Evolutionary conservation across 2,329 filamentous ascomycete species (phyloP).

Genomic region (Myriosclerotinia duriaeana): DNA sequence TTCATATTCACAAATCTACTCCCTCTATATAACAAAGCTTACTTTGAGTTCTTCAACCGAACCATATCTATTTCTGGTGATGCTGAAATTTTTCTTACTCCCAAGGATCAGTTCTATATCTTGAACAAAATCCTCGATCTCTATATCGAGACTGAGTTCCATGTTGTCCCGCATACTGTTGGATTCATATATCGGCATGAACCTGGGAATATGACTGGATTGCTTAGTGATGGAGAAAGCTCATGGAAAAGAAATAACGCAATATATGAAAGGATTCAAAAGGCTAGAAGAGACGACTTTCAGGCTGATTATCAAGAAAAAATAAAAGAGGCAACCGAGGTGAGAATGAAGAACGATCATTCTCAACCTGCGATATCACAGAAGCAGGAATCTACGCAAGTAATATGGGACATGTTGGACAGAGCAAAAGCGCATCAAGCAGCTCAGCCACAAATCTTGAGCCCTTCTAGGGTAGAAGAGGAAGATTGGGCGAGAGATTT

Average conservation of each 20-base stretch:
- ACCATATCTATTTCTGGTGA: no score
- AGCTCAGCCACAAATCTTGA: background rate
- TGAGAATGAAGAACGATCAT: background rate
- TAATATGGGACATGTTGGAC: background rate
- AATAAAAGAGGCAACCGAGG: background rate
- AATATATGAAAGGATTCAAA: background rate
- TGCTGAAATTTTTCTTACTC: no score
- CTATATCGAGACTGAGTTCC: background rate
- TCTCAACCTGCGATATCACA: background rate
- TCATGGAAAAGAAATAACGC: no score
- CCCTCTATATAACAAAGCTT: no score
- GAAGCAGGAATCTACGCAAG: background rate
- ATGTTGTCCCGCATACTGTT: background rate
- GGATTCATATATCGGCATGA: background rate
- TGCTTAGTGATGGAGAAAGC: background rate
- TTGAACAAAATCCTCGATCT: background rate
- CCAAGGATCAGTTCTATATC: background rate
- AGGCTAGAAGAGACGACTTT: background rate
- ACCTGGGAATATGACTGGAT: background rate
- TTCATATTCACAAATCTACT: no score
- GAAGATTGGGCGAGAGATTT: background rate
- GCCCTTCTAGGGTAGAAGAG: background rate
- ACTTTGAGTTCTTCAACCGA: no score
- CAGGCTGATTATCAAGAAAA: background rate
- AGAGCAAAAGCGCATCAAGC: background rate